A percentile compares a stretch with the other conserved stretches of the same genome.
Conservation (phyloP, 306 rosid species). For the Cajanus cajan region DNA sequence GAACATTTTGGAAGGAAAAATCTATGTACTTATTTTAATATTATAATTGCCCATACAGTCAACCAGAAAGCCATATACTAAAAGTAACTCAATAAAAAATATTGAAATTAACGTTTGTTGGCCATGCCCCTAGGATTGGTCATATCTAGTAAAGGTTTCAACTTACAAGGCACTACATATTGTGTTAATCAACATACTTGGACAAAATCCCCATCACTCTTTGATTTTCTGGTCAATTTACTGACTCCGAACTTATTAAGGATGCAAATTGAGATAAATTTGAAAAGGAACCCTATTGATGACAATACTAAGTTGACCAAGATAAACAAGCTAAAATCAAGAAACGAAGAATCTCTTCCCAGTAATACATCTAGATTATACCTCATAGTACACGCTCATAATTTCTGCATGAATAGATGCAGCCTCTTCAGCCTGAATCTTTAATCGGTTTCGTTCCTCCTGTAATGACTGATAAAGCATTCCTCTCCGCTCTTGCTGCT, state of each 20-base stretch:
- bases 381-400: constrained; percentile 69
- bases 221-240: constrained; percentile 17
- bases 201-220: background rate
- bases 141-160: background rate
- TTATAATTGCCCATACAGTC: background rate
- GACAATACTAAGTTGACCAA: constrained; percentile 1
- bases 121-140: constrained; percentile 6
- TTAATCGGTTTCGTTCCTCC: constrained; percentile 72
- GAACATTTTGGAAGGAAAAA: background rate
- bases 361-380: constrained; percentile 31
- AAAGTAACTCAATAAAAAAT: background rate
- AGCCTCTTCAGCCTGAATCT: constrained; percentile 67
- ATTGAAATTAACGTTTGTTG: background rate
- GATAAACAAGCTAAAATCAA: constrained; percentile 26
- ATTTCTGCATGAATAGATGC: constrained; percentile 63
- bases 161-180: background rate
- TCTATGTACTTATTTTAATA: background rate
- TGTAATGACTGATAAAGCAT: constrained; percentile 62
- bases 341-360: constrained; percentile 21
- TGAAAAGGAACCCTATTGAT: constrained; percentile 20
- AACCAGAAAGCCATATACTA: background rate
- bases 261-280: constrained; percentile 24
- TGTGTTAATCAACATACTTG: background rate
- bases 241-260: background rate
- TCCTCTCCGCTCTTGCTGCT: constrained; percentile 82